Percentiles rank a stretch among this genome's conserved stretches.
These are phyloP conservation scores for Yamadazyma dushanensis DNA, from an alignment of 1,139 yeast genomes.

Conservation along the genomic window DNA sequence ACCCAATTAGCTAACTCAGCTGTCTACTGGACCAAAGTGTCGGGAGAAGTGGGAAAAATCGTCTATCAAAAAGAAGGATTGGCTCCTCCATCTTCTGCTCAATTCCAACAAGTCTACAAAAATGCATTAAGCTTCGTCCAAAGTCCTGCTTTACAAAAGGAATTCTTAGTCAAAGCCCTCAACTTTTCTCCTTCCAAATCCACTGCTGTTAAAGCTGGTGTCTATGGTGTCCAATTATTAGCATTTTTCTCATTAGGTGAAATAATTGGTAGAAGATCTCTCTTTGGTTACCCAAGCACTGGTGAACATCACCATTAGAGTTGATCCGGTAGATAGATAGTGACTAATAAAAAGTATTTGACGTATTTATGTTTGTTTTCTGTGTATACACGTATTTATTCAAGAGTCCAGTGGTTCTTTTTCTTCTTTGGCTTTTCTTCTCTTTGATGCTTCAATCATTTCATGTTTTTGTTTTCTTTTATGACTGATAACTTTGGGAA, in stretches of 20 bases:
- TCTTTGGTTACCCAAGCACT: conserved; percentile 76
- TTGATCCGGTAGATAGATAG: not conserved
- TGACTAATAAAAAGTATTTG: not conserved
- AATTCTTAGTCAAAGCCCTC: conserved; percentile 38
- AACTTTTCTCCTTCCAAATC: conserved; percentile 56
- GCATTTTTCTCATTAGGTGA: conserved; percentile 96
- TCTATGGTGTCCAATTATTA: conserved; percentile 77
- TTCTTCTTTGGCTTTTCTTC: conserved; percentile 38
- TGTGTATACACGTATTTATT: conserved; percentile 1
- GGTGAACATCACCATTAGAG: conserved; percentile 27
- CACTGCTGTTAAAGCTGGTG: conserved; percentile 65
- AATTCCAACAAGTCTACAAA: conserved; percentile 77
- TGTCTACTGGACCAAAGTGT: conserved; percentile 87
- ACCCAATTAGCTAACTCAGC: conserved; percentile 49
- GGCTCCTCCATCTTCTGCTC: conserved; percentile 83
- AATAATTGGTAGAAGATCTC: conserved; percentile 91
- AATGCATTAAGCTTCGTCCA: conserved; percentile 39
- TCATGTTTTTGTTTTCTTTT: conserved; percentile 64
- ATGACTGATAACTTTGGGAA: conserved; percentile 67
- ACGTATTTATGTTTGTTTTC: not conserved
- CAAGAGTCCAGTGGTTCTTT: not conserved
- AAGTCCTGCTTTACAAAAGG: conserved; percentile 49
- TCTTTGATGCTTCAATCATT: conserved; percentile 81
- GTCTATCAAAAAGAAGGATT: conserved; percentile 90
- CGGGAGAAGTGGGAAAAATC: conserved; percentile 84